Conservation (phyloP, 106 monocot genomes). For the Dendrobium nobile region DNA sequence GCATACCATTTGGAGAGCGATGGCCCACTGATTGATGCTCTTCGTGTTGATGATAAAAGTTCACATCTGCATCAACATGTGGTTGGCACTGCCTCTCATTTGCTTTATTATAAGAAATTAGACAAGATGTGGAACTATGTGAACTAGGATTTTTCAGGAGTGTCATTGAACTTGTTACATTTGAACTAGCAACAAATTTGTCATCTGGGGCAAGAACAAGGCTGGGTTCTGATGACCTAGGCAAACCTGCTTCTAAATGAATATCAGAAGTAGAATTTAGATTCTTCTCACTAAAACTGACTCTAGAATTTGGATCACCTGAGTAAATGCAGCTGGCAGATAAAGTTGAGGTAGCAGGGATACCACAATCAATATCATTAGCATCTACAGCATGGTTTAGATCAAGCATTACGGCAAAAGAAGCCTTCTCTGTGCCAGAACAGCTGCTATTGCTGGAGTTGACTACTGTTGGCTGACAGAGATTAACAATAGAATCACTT, state of each 20-base stretch:
- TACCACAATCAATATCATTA: background rate
- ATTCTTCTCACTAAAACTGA: background rate
- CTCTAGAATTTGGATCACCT: conserved; percentile 2
- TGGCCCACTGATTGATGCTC: conserved; percentile 1
- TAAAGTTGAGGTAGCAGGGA: conserved; percentile 7
- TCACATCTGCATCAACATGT: background rate
- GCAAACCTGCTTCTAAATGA: background rate
- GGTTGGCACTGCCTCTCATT: conserved; percentile 6
- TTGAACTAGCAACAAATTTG: conserved; percentile 9
- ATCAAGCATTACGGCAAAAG: conserved; percentile 20
- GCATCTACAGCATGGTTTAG: conserved; percentile 17
- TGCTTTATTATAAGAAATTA: background rate
- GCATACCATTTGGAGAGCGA: conserved; percentile 5
- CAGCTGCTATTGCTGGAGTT: conserved; percentile 1
- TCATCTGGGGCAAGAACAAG: background rate
- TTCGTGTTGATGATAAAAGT: conserved; percentile 2
- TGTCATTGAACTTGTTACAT: conserved; percentile 13
- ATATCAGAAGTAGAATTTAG: conserved; percentile 13
- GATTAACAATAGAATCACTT: background rate
- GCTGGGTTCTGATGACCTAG: conserved; percentile 2
- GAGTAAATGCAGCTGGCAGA: conserved; percentile 6
- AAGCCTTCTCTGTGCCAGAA: conserved; percentile 8
- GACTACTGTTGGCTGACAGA: background rate
- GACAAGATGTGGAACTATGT: conserved; percentile 3
- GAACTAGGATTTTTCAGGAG: conserved; percentile 1